Evolutionary conservation across 1,139 yeast genomes (phyloP), one percentile per base, ranked within the genome.

Genomic region (Zygosaccharomyces pseudobailii): DNA sequence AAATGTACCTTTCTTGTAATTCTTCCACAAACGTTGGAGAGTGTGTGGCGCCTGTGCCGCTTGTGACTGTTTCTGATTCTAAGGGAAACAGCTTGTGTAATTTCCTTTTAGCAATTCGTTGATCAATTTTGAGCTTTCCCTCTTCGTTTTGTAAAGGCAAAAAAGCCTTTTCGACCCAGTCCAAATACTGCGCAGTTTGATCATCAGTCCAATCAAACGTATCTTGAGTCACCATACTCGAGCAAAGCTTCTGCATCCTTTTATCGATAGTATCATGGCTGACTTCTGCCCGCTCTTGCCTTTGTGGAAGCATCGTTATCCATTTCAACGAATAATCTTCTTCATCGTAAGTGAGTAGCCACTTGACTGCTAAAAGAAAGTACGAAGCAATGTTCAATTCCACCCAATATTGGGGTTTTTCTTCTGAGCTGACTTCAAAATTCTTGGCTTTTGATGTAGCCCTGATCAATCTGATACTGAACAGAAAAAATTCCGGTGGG

Each of bases 51-150:
- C 32, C 36, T n/a, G 21, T 33, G 21, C 6, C n/a, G 20, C 17
- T 30, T 20, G 24, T 30, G 33, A 32, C 33, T 6, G 39, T 27
- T 7, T 44, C 45, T 28, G 50, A 40, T 3, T 46, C 45, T 22
- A 61, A 27, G 9, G 67, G 67, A 30, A 63, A 48, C 13, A 65
- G 50, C 35, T 55, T 55, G 43, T 58, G 51, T 21, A 65, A 54
- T 47, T 60, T 62, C 40, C 62, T 55, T 32, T 48, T 51, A 21
- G 64, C 66, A 39, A 65, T 65, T 35, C 49, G 55, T 33, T 62
- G 58, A 50, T 65, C 68, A 34, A 64, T 54, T 7, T 55, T 51
- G 21, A 54, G 36, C 22, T 36, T 46, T 9, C 34, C 37, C 31
- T 51, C 51, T 20, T 32, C 32, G n/a, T 47, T 33, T 40, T 43